Evolutionary conservation across 768 basidiomycete genomes (phyloP).

Genomic region (Tylopilus subfusipes): DNA sequence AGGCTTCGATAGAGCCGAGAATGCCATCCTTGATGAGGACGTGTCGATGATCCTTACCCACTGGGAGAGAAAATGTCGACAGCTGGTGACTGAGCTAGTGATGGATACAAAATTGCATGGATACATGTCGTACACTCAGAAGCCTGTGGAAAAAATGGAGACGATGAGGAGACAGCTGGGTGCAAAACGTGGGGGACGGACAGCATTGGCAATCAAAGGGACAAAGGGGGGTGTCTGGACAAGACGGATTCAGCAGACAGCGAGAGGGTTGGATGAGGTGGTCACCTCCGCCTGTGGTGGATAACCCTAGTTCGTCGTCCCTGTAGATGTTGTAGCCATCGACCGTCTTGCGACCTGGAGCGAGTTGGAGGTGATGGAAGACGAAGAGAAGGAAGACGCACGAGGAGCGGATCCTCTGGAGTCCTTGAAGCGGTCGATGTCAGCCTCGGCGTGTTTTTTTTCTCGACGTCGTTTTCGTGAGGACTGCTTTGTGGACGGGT

Average conservation of each 20-base stretch:
- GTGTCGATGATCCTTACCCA: background rate
- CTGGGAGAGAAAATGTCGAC: no score
- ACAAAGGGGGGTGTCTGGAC: slow-evolving; percentile 73
- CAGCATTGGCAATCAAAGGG: slow-evolving; percentile 91
- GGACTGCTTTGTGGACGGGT: slow-evolving; percentile 48
- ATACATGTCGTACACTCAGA: slow-evolving; percentile 13
- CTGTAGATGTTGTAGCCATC: slow-evolving; percentile 81
- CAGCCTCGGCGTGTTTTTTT: slow-evolving; percentile 28
- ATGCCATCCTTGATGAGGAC: background rate
- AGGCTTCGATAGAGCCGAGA: slow-evolving; percentile 62
- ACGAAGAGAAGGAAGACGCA: slow-evolving; percentile 37
- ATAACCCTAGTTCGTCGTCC: slow-evolving; percentile 77
- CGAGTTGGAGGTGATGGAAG: slow-evolving; percentile 11
- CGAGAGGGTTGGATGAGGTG: slow-evolving; percentile 4
- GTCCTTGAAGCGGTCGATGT: slow-evolving; percentile 59
- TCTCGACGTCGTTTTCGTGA: slow-evolving; percentile 33
- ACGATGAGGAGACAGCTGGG: background rate
- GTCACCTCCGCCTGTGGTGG: slow-evolving; percentile 68
- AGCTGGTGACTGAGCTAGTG: background rate
- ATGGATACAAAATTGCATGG: background rate
- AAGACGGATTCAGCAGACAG: slow-evolving; percentile 21
- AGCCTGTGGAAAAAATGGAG: slow-evolving; percentile 19
- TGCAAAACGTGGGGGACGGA: slow-evolving; percentile 37
- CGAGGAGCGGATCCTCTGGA: slow-evolving; percentile 71
- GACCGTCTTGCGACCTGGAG: slow-evolving; percentile 67